These are phyloP conservation scores for Oryza punctata DNA, from an alignment of 176 grass and related monocot genomes.

Conservation along the genomic window DNA sequence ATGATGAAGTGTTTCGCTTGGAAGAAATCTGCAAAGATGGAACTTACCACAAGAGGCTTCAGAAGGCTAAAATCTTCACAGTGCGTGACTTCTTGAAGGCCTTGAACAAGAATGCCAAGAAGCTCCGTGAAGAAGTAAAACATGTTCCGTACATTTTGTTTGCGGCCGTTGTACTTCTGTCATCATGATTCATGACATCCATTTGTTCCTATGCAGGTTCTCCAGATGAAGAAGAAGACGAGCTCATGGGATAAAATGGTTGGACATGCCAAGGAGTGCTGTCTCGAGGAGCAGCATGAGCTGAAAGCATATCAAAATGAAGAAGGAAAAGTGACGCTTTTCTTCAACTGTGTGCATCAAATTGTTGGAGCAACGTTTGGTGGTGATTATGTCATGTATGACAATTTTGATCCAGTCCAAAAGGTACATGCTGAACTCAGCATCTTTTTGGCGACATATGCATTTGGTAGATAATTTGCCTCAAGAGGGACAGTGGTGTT, in stretches of 20 bases:
- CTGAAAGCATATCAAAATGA: not conserved
- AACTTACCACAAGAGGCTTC: slow-evolving; percentile 24
- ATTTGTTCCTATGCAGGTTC: slow-evolving; percentile 27
- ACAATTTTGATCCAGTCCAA: not conserved
- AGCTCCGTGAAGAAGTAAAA: slow-evolving; percentile 24
- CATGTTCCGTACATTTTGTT: not conserved
- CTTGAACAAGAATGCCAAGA: slow-evolving; percentile 11
- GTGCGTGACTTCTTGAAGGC: slow-evolving; percentile 40
- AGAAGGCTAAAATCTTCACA: not conserved
- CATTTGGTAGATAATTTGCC: no score
- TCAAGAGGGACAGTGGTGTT: no score
- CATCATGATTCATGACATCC: not conserved
- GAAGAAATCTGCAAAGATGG: slow-evolving; percentile 42
- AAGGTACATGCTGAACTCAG: slow-evolving; percentile 2
- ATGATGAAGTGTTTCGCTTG: slow-evolving; percentile 38
- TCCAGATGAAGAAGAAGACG: slow-evolving; percentile 2
- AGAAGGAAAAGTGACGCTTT: not conserved
- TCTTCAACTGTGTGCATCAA: slow-evolving; percentile 19
- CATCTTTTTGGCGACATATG: not conserved
- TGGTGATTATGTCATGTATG: not conserved
- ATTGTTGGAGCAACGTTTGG: slow-evolving; percentile 17
- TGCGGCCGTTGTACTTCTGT: not conserved
- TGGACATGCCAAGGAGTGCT: slow-evolving; percentile 33
- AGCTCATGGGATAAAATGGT: slow-evolving; percentile 39
- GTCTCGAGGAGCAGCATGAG: slow-evolving; percentile 12